A percentile compares a stretch with the other conserved stretches of the same genome.
These are phyloP conservation scores for Nakaseomyces delphensis DNA, from an alignment of 1,139 yeast genomes.

Conservation along the genomic window DNA sequence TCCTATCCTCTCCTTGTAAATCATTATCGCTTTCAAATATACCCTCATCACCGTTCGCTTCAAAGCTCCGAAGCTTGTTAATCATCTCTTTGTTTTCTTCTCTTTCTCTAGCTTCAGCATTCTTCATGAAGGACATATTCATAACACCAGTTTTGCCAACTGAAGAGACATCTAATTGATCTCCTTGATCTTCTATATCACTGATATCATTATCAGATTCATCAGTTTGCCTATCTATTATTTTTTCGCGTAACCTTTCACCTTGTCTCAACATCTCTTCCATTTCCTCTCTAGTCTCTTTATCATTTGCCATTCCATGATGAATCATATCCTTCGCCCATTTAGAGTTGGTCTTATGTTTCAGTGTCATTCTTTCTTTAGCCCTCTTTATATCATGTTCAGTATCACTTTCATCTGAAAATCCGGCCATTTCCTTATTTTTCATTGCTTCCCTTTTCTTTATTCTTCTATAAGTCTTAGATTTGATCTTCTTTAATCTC, in stretches of 20 bases:
- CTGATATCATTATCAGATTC: conserved; percentile 37
- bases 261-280: conserved; percentile 92
- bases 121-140: conserved; percentile 91
- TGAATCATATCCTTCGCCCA: conserved; percentile 92
- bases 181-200: conserved; percentile 40
- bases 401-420: conserved; percentile 45
- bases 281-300: conserved; percentile 73
- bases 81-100: conserved; percentile 48
- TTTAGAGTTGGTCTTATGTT: conserved; percentile 77
- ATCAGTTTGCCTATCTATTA: conserved; percentile 55
- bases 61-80: conserved; percentile 41
- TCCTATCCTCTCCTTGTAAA: conserved; percentile 27
- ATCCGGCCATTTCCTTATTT: conserved; percentile 62
- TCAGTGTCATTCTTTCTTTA: conserved; percentile 81
- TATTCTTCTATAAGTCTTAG: conserved; percentile 79
- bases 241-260: conserved; percentile 64
- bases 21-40: conserved; percentile 34
- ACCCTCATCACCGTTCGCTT: conserved; percentile 38
- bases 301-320: conserved; percentile 84
- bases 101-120: conserved; percentile 62
- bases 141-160: conserved; percentile 75
- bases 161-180: conserved; percentile 36
- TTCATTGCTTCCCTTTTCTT: conserved; percentile 76
- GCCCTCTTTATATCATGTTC: conserved; percentile 72
- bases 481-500: conserved; percentile 87